Evolutionary conservation across 768 basidiomycete species (phyloP), one percentile per base, ranked within the genome.

Genomic region (Suillus discolor): DNA sequence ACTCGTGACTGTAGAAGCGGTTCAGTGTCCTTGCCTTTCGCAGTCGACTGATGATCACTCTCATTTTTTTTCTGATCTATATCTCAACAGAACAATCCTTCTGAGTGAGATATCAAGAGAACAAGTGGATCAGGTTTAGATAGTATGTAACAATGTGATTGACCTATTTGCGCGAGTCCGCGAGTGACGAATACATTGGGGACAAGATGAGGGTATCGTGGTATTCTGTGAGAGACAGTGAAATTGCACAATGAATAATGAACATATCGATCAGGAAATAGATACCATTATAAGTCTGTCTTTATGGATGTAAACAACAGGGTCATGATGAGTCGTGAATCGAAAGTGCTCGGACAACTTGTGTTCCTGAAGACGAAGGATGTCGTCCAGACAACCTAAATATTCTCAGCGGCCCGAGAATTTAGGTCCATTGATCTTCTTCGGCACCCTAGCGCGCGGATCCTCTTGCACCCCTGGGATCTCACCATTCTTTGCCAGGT

Each of bases 391-490:
- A 34, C 38, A 31, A 66, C 62, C 63, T 34, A 63, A 65, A 31
- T 20, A 34, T 69, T 68, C 68, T 78, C 71, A 77, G 49, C 76
- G 77, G 38, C 73, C 77, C 20, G 71, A 57, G 68, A 71, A 67
- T 7, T 65, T 65, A 64, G 60, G 51, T 25, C 54, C 31, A 60
- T 59, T 28, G 16, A 54, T 53, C 57, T 63, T 61, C 34, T 60
- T 70, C 38, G 69, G 61, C 25, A 73, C 64, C 65, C 75, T 77
- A 9, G 90, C 88, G 34, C 88, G 84, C 44, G 80, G 71, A 74
- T 92, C 87, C 66, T 92, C 87, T 61, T 74, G 75, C 12, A 90
- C 88, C 34, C 84, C 88, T 47, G 89, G 87, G 65, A 91, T 89
- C 75, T 93, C 91, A 15, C 91, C 91, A 66, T 82, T 84, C 68